These are phyloP conservation scores for Fusarium sp. DNA, from an alignment of 2,329 filamentous ascomycete species.

Conservation along the genomic window DNA sequence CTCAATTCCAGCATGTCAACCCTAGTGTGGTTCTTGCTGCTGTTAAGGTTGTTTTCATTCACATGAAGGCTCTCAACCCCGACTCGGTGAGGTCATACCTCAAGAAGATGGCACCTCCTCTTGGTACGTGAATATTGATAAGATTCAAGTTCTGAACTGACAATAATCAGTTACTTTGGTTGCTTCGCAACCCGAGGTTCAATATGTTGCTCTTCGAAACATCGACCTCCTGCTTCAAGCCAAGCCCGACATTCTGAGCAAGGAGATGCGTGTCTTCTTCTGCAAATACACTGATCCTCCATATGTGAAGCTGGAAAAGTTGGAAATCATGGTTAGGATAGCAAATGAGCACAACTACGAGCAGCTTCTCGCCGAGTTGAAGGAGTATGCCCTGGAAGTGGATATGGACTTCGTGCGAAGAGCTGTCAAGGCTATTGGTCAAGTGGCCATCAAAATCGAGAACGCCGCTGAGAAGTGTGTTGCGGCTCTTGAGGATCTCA, in stretches of 20 bases:
- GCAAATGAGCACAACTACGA: slow-evolving; percentile 97
- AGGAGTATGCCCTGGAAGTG: slow-evolving; percentile 97
- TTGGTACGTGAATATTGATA: slow-evolving; percentile 69
- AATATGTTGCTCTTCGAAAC: slow-evolving; percentile 95
- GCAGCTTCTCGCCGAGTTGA: slow-evolving; percentile 91
- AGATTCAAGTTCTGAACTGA: background rate
- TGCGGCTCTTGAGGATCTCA: slow-evolving; percentile 90
- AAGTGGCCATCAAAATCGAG: slow-evolving; percentile 99
- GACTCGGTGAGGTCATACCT: slow-evolving; percentile 87
- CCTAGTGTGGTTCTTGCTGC: slow-evolving; percentile 96
- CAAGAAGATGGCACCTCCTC: slow-evolving; percentile 97
- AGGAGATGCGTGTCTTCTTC: slow-evolving; percentile 98
- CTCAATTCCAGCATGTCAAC: slow-evolving; percentile 98
- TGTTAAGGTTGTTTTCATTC: slow-evolving; percentile 96
- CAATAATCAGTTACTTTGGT: slow-evolving; percentile 81
- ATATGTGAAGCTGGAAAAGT: slow-evolving; percentile 96
- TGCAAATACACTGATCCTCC: slow-evolving; percentile 99
- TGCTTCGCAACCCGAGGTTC: slow-evolving; percentile 94
- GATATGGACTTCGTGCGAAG: slow-evolving; percentile 99
- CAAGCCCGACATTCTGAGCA: slow-evolving; percentile 95
- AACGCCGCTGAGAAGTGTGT: slow-evolving; percentile 95
- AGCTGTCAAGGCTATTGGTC: slow-evolving; percentile 94
- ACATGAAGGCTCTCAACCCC: slow-evolving; percentile 86
- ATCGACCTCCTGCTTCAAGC: slow-evolving; percentile 96
- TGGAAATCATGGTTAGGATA: slow-evolving; percentile 99